Evolutionary conservation across 106 monocot species (phyloP).

Genomic region (Alisma plantagoaquatica): DNA sequence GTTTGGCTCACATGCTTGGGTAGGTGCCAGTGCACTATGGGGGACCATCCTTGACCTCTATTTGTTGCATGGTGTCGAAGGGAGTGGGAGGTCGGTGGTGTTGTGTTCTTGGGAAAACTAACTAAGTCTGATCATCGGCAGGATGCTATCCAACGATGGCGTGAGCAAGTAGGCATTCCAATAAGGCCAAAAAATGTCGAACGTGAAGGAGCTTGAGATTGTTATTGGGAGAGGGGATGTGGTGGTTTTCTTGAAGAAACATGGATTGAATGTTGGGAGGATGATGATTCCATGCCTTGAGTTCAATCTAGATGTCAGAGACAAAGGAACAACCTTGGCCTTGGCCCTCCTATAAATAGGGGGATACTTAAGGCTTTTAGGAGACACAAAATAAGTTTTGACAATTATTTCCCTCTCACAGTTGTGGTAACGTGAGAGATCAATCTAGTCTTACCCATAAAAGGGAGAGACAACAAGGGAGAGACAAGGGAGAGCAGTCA

Average conservation of each 20-base stretch:
- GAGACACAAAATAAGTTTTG: no score
- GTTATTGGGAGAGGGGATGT: constrained; percentile 64
- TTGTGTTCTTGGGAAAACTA: constrained; percentile 89
- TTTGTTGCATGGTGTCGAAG: constrained; percentile 12
- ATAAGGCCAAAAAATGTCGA: constrained; percentile 62
- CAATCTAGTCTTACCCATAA: no score
- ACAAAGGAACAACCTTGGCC: no score
- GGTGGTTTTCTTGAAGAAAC: constrained; percentile 29
- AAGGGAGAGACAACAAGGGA: no score
- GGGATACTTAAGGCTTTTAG: no score
- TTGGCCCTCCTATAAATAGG: no score
- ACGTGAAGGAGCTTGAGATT: constrained; percentile 69
- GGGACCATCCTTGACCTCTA: constrained; percentile 17
- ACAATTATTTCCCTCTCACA: no score
- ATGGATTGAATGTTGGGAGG: constrained; percentile 30
- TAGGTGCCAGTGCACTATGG: constrained; percentile 65
- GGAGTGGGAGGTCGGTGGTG: constrained; percentile 26
- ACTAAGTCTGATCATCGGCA: constrained; percentile 72
- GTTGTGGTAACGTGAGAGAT: no score
- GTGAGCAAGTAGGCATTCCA: constrained; percentile 83
- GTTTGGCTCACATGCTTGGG: background rate
- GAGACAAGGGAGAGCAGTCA: no score
- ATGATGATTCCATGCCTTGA: no score
- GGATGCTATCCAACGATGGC: constrained; percentile 78
- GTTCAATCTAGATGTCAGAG: no score